Evolutionary conservation across 768 basidiomycete species (phyloP).

Genomic region (Lactarius tabidus): DNA sequence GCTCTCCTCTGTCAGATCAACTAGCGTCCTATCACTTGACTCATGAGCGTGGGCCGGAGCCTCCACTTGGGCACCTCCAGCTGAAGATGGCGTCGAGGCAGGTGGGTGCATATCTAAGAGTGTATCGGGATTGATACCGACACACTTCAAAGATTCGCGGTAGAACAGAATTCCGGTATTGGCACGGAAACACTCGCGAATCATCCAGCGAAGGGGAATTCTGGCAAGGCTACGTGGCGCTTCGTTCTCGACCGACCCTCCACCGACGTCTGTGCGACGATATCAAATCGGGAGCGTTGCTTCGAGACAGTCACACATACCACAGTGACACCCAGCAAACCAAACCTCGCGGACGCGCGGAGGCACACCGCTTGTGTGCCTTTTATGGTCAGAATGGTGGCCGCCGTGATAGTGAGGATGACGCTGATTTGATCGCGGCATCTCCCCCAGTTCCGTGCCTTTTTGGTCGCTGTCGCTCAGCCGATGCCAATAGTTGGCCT

Average conservation of each 20-base stretch:
- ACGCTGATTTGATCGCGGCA: conserved; percentile 36
- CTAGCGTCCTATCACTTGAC: conserved; percentile 24
- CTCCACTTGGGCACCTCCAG: neutral
- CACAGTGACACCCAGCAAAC: conserved; percentile 73
- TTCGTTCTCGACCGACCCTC: conserved; percentile 59
- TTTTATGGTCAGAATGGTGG: conserved; percentile 9
- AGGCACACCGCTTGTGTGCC: conserved; percentile 30
- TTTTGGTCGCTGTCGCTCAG: conserved; percentile 36
- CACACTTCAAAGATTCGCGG: conserved; percentile 30
- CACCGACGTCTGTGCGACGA: conserved; percentile 57
- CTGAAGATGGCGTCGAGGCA: neutral
- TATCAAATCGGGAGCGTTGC: neutral
- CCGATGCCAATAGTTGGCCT: conserved; percentile 29
- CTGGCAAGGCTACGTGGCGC: conserved; percentile 58
- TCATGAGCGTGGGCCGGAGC: neutral
- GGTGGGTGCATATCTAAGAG: conserved; percentile 26
- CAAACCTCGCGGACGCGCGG: conserved; percentile 67
- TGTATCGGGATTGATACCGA: conserved; percentile 33
- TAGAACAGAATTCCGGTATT: conserved; percentile 40
- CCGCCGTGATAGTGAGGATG: conserved; percentile 23
- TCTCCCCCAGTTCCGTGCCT: conserved; percentile 50
- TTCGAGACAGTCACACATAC: conserved; percentile 36
- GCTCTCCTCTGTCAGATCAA: conserved; percentile 49
- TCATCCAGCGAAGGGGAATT: conserved; percentile 61
- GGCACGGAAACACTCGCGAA: conserved; percentile 49